Conservation (phyloP, 495 filamentous ascomycete species). For the Penicillium silybi region DNA sequence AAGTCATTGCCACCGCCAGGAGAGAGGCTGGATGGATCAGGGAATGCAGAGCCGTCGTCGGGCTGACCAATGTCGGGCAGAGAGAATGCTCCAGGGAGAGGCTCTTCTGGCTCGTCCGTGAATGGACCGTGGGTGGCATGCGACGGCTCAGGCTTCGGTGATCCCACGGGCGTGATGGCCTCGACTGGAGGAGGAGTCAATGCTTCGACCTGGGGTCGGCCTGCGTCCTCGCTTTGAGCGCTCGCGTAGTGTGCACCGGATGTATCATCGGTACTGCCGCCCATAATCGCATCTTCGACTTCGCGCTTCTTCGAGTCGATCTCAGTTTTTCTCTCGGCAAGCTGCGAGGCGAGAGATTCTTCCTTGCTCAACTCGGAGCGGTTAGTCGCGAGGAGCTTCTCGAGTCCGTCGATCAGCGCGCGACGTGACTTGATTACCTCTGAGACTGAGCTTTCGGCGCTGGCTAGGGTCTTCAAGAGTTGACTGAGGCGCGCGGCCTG, state of each 20-base stretch:
- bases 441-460: slow-evolving; percentile 85
- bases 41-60: slow-evolving; percentile 38
- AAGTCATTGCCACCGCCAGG: slow-evolving; percentile 30
- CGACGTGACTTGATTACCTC: slow-evolving; percentile 85
- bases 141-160: slow-evolving; percentile 35
- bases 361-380: slow-evolving; percentile 65
- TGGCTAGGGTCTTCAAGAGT: slow-evolving; percentile 80
- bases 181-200: slow-evolving; percentile 71
- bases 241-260: slow-evolving; percentile 37
- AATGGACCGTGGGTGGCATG: slow-evolving; percentile 17
- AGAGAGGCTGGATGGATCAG: slow-evolving; percentile 48
- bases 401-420: slow-evolving; percentile 70
- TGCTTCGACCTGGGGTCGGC: slow-evolving; percentile 76
- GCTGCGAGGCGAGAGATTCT: slow-evolving; percentile 53
- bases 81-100: slow-evolving; percentile 27
- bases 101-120: slow-evolving; percentile 23
- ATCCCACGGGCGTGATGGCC: slow-evolving; percentile 41
- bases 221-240: slow-evolving; percentile 44
- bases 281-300: slow-evolving; percentile 86
- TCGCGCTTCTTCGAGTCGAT: slow-evolving; percentile 76
- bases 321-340: slow-evolving; percentile 56
- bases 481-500: slow-evolving; percentile 86
- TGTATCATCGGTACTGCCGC: slow-evolving; percentile 54
- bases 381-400: slow-evolving; percentile 75
- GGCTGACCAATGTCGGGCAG: slow-evolving; percentile 35